Conservation (phyloP, 352 stramenopile genomes). For the Phytophthora constricta region DNA sequence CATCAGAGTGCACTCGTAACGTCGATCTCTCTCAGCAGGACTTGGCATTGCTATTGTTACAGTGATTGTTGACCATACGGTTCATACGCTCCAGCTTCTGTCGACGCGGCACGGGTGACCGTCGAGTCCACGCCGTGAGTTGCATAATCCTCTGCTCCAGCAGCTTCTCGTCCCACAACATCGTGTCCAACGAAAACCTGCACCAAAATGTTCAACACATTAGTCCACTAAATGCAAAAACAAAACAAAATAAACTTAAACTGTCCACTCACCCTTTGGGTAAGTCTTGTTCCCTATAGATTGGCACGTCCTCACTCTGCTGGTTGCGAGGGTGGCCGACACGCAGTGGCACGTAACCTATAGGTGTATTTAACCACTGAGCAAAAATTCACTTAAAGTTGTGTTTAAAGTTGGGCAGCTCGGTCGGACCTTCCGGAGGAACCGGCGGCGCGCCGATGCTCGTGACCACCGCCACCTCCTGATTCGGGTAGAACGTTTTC, state of each 20-base stretch:
- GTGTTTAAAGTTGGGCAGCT: too few relatives aligned
- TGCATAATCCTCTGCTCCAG: slow-evolving; percentile 71
- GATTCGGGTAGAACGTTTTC: slow-evolving; percentile 60
- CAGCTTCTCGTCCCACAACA: slow-evolving; percentile 71
- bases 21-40: slow-evolving; percentile 21
- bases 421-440: slow-evolving; percentile 67
- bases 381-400: too few relatives aligned
- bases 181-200: slow-evolving; percentile 77
- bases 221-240: background rate
- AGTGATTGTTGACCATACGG: slow-evolving; percentile 64
- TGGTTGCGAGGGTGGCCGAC: slow-evolving; percentile 45
- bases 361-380: too few relatives aligned
- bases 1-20: too few relatives aligned
- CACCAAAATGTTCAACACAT: too few relatives aligned
- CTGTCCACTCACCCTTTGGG: slow-evolving; percentile 38
- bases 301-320: slow-evolving; percentile 13
- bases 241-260: background rate
- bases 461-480: slow-evolving; percentile 65
- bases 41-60: slow-evolving; percentile 53
- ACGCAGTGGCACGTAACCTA: slow-evolving; percentile 69
- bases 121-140: slow-evolving; percentile 67
- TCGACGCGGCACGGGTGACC: slow-evolving; percentile 53
- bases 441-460: slow-evolving; percentile 55
- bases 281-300: slow-evolving; percentile 30
- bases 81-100: slow-evolving; percentile 79